Evolutionary conservation across 208 protist genomes (phyloP).

Genomic region (Crithidia brevicula): DNA sequence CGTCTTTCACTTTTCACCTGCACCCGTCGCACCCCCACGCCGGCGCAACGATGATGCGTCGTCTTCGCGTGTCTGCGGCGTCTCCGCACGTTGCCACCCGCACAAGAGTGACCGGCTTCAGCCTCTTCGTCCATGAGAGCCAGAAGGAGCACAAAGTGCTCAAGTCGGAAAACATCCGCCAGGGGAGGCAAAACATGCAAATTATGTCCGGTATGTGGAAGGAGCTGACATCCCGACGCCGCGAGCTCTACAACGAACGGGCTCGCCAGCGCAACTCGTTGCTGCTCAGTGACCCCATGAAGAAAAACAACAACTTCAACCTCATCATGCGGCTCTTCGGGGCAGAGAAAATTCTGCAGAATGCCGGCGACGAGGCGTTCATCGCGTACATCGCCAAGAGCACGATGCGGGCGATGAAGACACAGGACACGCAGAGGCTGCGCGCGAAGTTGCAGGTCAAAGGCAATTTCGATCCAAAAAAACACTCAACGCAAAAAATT

Average conservation of each 20-base stretch:
- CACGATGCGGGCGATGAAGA: constrained; percentile 52
- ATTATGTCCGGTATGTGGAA: constrained; percentile 53
- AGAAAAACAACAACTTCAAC: constrained; percentile 72
- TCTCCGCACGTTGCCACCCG: constrained; percentile 16
- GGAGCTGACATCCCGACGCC: constrained; percentile 26
- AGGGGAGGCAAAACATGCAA: constrained; percentile 46
- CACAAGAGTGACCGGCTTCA: constrained; percentile 66
- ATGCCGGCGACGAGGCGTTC: constrained; percentile 53
- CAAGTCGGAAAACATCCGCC: constrained; percentile 32
- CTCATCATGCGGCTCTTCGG: constrained; percentile 67
- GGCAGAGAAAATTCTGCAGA: constrained; percentile 34
- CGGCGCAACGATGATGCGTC: constrained; percentile 27
- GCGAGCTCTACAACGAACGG: constrained; percentile 46
- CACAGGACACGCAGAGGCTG: constrained; percentile 32
- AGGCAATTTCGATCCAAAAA: not conserved
- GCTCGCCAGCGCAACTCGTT: constrained; percentile 40
- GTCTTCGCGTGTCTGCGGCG: constrained; percentile 10
- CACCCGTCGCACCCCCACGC: not conserved
- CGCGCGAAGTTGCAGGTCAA: constrained; percentile 32
- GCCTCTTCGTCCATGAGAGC: constrained; percentile 51
- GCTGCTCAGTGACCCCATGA: constrained; percentile 29
- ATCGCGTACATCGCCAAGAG: constrained; percentile 50
- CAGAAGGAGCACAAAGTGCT: constrained; percentile 42
- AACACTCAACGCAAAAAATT: not conserved
- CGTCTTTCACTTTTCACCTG: too few relatives aligned